Conservation (phyloP, 352 stramenopile species). For the Phytopythium montanum region DNA sequence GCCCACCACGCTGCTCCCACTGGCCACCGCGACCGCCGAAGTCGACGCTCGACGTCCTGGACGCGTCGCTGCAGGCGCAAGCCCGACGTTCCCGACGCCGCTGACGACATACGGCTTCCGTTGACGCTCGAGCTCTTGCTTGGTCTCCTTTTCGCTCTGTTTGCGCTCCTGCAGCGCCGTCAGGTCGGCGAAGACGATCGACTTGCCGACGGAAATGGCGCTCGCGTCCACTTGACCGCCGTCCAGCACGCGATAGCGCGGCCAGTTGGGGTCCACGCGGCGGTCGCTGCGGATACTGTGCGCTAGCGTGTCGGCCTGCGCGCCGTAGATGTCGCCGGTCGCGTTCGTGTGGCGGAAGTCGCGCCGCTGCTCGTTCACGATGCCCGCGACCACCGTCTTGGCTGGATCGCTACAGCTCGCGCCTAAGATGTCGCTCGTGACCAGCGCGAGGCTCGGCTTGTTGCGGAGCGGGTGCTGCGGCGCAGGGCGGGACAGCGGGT, state of each 20-base stretch:
- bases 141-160: conserved; percentile 18
- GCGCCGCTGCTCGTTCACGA: conserved; percentile 51
- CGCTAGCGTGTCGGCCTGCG: conserved; percentile 53
- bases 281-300: conserved; percentile 70
- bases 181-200: conserved; percentile 63
- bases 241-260: conserved; percentile 56
- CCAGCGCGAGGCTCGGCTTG: conserved; percentile 47
- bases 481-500: conserved; percentile 42
- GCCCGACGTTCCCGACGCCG: conserved; percentile 55
- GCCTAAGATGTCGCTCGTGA: conserved; percentile 62
- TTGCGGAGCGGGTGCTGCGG: conserved; percentile 43
- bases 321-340: conserved; percentile 59
- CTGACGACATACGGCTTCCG: conserved; percentile 38
- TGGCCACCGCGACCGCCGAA: neutral
- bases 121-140: conserved; percentile 17
- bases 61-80: conserved; percentile 17
- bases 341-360: conserved; percentile 55
- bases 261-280: conserved; percentile 62
- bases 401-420: conserved; percentile 44
- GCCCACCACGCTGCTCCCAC: conserved; percentile 5
- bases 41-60: conserved; percentile 12
- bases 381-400: conserved; percentile 54
- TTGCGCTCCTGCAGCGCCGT: conserved; percentile 38
- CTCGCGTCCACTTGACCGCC: conserved; percentile 57
- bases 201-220: conserved; percentile 60